phyloP scores from a whole-genome alignment of 106 monocot species.

The Gastrodia elata region DNA sequence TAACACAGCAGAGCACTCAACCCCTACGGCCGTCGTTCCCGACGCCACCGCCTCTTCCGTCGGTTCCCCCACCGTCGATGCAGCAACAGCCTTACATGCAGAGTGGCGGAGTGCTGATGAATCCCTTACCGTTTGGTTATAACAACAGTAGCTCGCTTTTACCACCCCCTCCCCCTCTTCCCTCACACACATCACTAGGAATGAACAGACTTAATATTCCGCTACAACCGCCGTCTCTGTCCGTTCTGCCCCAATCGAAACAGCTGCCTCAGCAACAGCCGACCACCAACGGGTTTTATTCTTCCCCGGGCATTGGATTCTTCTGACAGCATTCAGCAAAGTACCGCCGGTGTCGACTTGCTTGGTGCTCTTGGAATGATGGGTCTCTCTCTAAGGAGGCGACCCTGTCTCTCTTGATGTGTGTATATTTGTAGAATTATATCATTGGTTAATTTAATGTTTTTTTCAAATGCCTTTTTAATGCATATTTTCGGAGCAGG shows the following conservation, averaged over 20 bases:
- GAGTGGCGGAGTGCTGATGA: slow-evolving; percentile 26
- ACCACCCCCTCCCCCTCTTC: slow-evolving; percentile 50
- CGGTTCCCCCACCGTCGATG: slow-evolving; percentile 16
- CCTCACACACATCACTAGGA: slow-evolving; percentile 23
- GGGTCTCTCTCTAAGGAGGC: slow-evolving; percentile 1
- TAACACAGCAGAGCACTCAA: slow-evolving; percentile 23
- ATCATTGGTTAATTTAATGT: neutral
- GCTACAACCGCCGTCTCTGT: slow-evolving; percentile 22
- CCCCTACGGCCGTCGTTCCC: slow-evolving; percentile 23
- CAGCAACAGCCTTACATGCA: slow-evolving; percentile 25
- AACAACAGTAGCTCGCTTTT: slow-evolving; percentile 16
- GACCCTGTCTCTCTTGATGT: slow-evolving; percentile 5
- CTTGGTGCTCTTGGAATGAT: neutral
- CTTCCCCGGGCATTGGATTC: slow-evolving; percentile 49
- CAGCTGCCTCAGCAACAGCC: slow-evolving; percentile 32
- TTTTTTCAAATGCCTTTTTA: neutral
- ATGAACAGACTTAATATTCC: slow-evolving; percentile 30
- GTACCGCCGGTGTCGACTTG: slow-evolving; percentile 39
- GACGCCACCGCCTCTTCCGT: slow-evolving; percentile 30
- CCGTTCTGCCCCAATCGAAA: slow-evolving; percentile 10
- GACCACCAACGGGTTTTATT: slow-evolving; percentile 45
- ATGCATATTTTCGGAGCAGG: neutral
- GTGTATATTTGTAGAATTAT: slow-evolving; percentile 17
- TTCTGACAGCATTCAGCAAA: slow-evolving; percentile 42
- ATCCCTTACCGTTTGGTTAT: slow-evolving; percentile 30